Percentiles rank a stretch among this genome's conserved stretches.
Evolutionary conservation across 2,329 filamentous ascomycete species (phyloP).

Genomic region (Pestalotiopsis sp.): DNA sequence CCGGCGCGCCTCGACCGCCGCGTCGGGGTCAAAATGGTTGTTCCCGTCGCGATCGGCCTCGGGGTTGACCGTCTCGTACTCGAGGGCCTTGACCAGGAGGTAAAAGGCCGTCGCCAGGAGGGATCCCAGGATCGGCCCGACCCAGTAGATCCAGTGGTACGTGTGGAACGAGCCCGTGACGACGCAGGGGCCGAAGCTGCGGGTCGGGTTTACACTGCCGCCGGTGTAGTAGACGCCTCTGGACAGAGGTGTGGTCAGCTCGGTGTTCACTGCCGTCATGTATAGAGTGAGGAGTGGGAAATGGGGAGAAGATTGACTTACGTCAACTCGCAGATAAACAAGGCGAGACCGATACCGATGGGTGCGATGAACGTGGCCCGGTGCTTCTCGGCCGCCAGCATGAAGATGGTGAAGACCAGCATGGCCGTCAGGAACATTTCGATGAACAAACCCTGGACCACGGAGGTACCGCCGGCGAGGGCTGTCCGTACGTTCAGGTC

Average conservation of each 20-base stretch:
- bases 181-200: constrained; percentile 29
- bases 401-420: constrained; percentile 55
- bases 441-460: constrained; percentile 52
- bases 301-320: constrained; percentile 13
- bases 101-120: constrained; percentile 53
- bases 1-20: neutral
- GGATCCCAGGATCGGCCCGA: constrained; percentile 54
- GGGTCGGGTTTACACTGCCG: constrained; percentile 28
- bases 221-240: constrained; percentile 28
- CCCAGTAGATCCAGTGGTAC: constrained; percentile 59
- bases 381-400: constrained; percentile 63
- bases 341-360: constrained; percentile 60
- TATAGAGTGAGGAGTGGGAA: neutral
- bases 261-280: neutral
- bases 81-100: constrained; percentile 50
- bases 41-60: constrained; percentile 41
- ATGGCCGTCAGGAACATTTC: constrained; percentile 55
- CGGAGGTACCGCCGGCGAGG: constrained; percentile 42
- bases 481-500: constrained; percentile 46
- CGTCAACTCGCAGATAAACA: constrained; percentile 50
- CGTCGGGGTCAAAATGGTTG: neutral
- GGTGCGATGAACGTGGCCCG: constrained; percentile 63
- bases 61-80: constrained; percentile 54
- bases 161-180: constrained; percentile 37
- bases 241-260: neutral